phyloP scores from a whole-genome alignment of 805 yeast species.

The Candida endomychidarum region DNA sequence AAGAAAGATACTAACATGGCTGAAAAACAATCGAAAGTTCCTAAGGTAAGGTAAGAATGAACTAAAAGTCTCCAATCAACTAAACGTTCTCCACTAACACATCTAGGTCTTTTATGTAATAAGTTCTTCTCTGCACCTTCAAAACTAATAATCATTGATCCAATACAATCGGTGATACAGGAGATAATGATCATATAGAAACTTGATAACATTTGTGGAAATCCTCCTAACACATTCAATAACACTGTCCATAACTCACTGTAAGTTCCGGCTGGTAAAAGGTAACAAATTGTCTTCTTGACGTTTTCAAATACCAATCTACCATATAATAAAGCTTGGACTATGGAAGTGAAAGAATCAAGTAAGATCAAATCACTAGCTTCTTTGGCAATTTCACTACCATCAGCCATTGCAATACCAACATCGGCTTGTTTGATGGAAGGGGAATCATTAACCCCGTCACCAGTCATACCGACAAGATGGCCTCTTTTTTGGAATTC shows the following conservation, averaged over 20 bases:
- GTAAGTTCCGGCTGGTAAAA: slow-evolving; percentile 52
- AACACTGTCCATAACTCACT: slow-evolving; percentile 53
- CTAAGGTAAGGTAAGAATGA: slow-evolving; percentile 45
- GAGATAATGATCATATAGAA: slow-evolving; percentile 51
- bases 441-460: slow-evolving; percentile 37
- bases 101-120: slow-evolving; percentile 42
- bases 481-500: slow-evolving; percentile 37
- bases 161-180: slow-evolving; percentile 47
- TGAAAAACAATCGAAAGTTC: slow-evolving; percentile 39
- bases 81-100: slow-evolving; percentile 39
- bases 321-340: slow-evolving; percentile 40
- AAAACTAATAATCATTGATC: slow-evolving; percentile 44
- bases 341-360: slow-evolving; percentile 27
- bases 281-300: slow-evolving; percentile 45
- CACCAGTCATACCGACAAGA: slow-evolving; percentile 37
- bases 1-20: slow-evolving; percentile 42
- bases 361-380: slow-evolving; percentile 32
- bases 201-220: slow-evolving; percentile 49
- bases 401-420: slow-evolving; percentile 29
- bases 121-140: slow-evolving; percentile 45
- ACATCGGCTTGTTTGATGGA: slow-evolving; percentile 35
- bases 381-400: slow-evolving; percentile 38
- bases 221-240: slow-evolving; percentile 47
- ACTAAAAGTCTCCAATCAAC: slow-evolving; percentile 38
- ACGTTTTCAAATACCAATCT: slow-evolving; percentile 50